A percentile compares a stretch with the other conserved stretches of the same genome.
Evolutionary conservation across 176 grass and related monocot species (phyloP).

Genomic region (Alopecurus myosuroides): DNA sequence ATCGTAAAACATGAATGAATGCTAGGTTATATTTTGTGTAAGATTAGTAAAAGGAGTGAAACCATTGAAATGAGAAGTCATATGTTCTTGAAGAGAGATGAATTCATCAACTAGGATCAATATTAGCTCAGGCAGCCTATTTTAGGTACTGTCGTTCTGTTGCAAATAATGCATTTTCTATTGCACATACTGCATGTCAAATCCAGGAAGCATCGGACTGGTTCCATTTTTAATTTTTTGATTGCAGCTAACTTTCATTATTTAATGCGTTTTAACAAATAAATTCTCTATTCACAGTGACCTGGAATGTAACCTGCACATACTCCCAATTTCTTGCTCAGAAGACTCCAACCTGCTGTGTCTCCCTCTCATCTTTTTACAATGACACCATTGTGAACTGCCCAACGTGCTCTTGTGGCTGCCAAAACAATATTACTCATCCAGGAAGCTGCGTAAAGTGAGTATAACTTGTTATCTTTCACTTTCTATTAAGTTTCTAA

Average conservation of each 20-base stretch:
- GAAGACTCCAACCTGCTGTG: slow-evolving; percentile 93
- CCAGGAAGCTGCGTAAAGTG: slow-evolving; percentile 92
- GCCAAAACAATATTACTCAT: slow-evolving; percentile 59
- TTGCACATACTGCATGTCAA: slow-evolving; percentile 14
- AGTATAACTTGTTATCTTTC: slow-evolving; percentile 30
- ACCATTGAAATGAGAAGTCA: not conserved
- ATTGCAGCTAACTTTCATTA: not conserved
- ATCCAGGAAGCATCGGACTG: not conserved
- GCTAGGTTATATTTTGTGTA: slow-evolving; percentile 1
- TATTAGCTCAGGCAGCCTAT: not conserved
- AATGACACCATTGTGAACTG: slow-evolving; percentile 98
- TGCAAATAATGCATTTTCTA: slow-evolving; percentile 1
- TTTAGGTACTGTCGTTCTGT: not conserved
- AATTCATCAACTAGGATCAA: not conserved
- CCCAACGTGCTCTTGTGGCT: slow-evolving; percentile 92
- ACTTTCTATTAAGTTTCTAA: not conserved
- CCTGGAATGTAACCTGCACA: slow-evolving; percentile 97
- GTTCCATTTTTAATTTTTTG: not conserved
- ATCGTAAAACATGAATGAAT: not conserved
- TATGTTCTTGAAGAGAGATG: not conserved
- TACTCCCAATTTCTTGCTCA: slow-evolving; percentile 98
- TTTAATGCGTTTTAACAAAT: slow-evolving; percentile 26
- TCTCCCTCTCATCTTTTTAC: slow-evolving; percentile 97
- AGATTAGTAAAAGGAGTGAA: slow-evolving; percentile 1
- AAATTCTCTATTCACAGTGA: slow-evolving; percentile 61